Base-by-base conservation (phyloP, 306 rosid genomes). In the Acacia confusa region DNA sequence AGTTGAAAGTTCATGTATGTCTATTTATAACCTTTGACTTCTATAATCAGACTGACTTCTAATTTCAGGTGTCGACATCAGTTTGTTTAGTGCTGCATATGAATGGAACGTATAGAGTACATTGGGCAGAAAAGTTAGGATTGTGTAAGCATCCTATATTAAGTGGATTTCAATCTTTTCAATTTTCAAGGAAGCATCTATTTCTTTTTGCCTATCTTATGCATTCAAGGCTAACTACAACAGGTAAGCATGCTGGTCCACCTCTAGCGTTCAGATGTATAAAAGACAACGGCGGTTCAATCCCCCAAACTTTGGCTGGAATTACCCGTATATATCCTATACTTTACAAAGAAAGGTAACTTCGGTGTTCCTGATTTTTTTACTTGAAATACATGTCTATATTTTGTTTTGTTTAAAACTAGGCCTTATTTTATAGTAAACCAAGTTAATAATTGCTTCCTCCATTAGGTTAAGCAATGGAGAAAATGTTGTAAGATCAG, bases 61-160 rank as follows among this genome's bases (percentile, higher is more conserved):
- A 45, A 64, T 83, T 82, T 83, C 85, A 95, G 99, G 95, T 90
- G 73, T 52, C 92, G 25, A 81, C 81, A 73, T 78, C 92, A 16
- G 89, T 87, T 82, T 83, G 82, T 83, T 89, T 95, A 79, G 63
- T 82, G 84, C 85, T 95, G 84, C 94, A 95, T 86, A 91, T 87
- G 44, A 95, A 95, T 82, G 99, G 99, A 87, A 95, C 97, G 81
- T 93, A 85, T 75, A 91, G 99, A 91, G 90, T 90, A 67, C 97
- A 90, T 75, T 95, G 99, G 97, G 95, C 89, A 20, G 93, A 93
- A 70, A 88, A 78, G 67, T 85, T 95, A 81, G 99, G 99, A 85
- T 87, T 95, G 73, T 91, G 99, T 93, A 87, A 89, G 97, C 78
- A 82, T 66, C 70, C 47, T 80, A 74, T 44, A 72, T 27, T 60